A percentile compares a stretch with the other conserved stretches of the same genome.
phyloP scores from a whole-genome alignment of 805 yeast genomes.

The Yarrowia divulgata region DNA sequence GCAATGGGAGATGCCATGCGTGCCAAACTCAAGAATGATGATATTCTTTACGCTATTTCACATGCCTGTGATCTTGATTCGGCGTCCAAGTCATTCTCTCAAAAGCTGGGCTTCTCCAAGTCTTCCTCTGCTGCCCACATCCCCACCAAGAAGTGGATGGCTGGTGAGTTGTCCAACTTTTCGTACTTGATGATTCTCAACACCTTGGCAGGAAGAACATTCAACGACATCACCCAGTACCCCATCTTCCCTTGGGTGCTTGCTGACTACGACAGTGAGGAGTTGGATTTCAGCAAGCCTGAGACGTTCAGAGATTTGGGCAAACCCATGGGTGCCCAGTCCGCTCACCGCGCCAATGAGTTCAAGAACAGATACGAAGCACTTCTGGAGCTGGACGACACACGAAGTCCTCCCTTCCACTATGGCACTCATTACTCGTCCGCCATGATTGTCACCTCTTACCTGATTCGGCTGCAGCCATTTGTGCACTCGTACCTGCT shows the following conservation, averaged over 20 bases:
- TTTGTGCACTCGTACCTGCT: slow-evolving; percentile 78
- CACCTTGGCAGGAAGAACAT: slow-evolving; percentile 86
- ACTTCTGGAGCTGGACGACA: slow-evolving; percentile 65
- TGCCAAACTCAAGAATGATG: slow-evolving; percentile 31
- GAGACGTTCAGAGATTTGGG: slow-evolving; percentile 73
- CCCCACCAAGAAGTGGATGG: slow-evolving; percentile 74
- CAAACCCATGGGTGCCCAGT: slow-evolving; percentile 93
- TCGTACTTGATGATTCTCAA: slow-evolving; percentile 80
- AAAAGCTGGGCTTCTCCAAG: slow-evolving; percentile 26
- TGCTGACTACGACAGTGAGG: slow-evolving; percentile 77
- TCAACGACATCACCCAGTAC: slow-evolving; percentile 87
- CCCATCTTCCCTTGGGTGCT: slow-evolving; percentile 94
- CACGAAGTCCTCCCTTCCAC: slow-evolving; percentile 76
- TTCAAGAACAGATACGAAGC: slow-evolving; percentile 79
- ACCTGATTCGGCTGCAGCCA: slow-evolving; percentile 76
- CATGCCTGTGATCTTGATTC: slow-evolving; percentile 36
- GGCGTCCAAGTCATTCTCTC: slow-evolving; percentile 20
- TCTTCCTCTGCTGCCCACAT: slow-evolving; percentile 9
- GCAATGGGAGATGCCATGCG: slow-evolving; percentile 27
- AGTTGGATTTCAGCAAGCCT: slow-evolving; percentile 69
- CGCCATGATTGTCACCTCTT: slow-evolving; percentile 90
- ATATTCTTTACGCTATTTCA: slow-evolving; percentile 31
- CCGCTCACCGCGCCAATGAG: slow-evolving; percentile 61
- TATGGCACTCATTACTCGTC: slow-evolving; percentile 94
- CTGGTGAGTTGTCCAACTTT: slow-evolving; percentile 82